A percentile compares a stretch with the other conserved stretches of the same genome.
These are phyloP conservation scores for Rhizopogon roseolus DNA, from an alignment of 768 basidiomycete genomes.

Conservation along the genomic window DNA sequence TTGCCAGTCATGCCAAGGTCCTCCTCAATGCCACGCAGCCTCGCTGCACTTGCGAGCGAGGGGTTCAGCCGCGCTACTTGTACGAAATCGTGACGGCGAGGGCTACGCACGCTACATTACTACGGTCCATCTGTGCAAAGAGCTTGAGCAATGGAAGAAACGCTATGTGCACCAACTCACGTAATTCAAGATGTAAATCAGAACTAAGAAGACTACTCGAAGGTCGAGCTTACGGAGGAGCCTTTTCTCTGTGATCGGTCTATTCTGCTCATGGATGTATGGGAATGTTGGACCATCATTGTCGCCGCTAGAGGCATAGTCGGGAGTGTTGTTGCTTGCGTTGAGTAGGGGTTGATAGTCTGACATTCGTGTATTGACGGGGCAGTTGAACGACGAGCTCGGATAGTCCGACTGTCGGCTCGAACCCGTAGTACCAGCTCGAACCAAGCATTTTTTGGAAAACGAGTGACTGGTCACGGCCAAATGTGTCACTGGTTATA, in stretches of 20 bases:
- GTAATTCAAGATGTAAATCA: slow-evolving; percentile 45
- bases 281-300: background rate
- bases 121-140: slow-evolving; percentile 54
- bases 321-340: background rate
- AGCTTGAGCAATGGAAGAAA: background rate
- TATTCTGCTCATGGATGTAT: slow-evolving; percentile 15
- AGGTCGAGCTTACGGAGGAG: slow-evolving; percentile 39
- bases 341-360: background rate
- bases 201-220: slow-evolving; percentile 38
- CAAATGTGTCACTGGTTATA: no score
- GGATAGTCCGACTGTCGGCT: background rate
- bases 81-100: background rate
- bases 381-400: background rate
- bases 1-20: slow-evolving; percentile 56
- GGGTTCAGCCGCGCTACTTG: background rate
- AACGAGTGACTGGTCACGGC: no score
- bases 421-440: no score
- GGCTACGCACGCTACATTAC: slow-evolving; percentile 51
- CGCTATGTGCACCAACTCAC: slow-evolving; percentile 20
- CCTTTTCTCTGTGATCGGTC: slow-evolving; percentile 38
- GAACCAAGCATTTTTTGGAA: no score
- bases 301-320: background rate
- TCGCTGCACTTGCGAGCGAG: slow-evolving; percentile 48
- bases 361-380: background rate
- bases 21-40: slow-evolving; percentile 62